Base-by-base conservation (phyloP, 2,329 filamentous ascomycete species). In the Zasmidium cellare region DNA sequence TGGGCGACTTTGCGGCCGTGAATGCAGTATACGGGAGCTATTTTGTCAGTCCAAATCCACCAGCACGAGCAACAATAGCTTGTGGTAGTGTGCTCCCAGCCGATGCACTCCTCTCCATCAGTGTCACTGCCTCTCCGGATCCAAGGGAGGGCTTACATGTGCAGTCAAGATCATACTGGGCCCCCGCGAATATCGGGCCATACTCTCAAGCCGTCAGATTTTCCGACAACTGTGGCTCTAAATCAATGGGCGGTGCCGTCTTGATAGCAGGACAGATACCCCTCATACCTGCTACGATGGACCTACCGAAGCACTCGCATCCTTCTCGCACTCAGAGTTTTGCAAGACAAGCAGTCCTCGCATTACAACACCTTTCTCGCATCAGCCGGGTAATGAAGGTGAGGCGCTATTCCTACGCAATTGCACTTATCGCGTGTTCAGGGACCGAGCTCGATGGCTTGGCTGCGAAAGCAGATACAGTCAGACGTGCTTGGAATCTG, bases 81-180 rank as follows among this genome's bases (percentile, higher is more conserved):
- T 89, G 88, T 61, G 91, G 91, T 2, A 77, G 84, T 50, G 71
- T 80, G 6, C 79, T 97, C 7, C 89, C 89, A 0, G 48, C 70
- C 0, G 80, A 79, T 9, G 76, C 81, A 51, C 81, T 87, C 58
- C 83, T 90, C 16, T 82, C 93, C 61, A 74, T 87, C 19, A 84
- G 81, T 18, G 72, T 82, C 25, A 72, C 80, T 11, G 67, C 81
- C 12, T 20, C 52, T 1, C 25, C 22, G 44, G 63, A 65, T 18
- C 54, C 58, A 41, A 74, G 79, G 28, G 65, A 68, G 56, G 89
- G 75, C 0, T 82, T 97, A 1, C 94, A 99, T 72, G 92, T 99
- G 5, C 94, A 97, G 75, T 92, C 90, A 2, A 82, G 90, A 41
- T 96, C 91, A 11, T 97, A 97, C 79, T 99, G 94, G 94, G 94